Evolutionary conservation across 345 rosid species (phyloP).

Genomic region (Eucalyptus victrix): DNA sequence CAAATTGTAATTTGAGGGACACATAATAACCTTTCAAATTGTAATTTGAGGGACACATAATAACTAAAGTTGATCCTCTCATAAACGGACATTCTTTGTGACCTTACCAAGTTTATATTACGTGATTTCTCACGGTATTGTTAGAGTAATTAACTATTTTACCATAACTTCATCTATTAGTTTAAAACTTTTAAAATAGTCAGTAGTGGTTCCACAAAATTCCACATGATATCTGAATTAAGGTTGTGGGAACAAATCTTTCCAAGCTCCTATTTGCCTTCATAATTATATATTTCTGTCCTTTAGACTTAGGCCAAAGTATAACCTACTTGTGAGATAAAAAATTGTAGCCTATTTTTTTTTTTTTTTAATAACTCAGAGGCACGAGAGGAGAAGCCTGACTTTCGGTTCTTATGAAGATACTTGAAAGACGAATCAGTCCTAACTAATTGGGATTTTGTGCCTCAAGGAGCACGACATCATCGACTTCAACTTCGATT

Average conservation of each 20-base stretch:
- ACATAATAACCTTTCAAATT: background rate
- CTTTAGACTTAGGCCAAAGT: no score
- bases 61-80: background rate
- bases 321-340: background rate
- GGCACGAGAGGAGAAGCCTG: background rate
- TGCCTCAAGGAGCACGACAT: background rate
- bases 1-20: background rate
- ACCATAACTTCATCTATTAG: no score
- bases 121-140: background rate
- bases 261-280: no score
- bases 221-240: no score
- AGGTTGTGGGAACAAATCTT: no score
- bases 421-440: background rate
- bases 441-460: background rate
- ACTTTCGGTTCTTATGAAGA: background rate
- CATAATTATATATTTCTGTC: no score
- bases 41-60: background rate
- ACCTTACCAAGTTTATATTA: background rate
- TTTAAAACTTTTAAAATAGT: no score
- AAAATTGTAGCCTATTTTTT: background rate
- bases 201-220: fast-evolving
- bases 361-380: background rate
- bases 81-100: background rate
- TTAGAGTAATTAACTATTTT: no score
- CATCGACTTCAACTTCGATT: background rate